Conservation (phyloP, 192 early-diverging fungal species). For the Pecoramyces ruminantium region DNA sequence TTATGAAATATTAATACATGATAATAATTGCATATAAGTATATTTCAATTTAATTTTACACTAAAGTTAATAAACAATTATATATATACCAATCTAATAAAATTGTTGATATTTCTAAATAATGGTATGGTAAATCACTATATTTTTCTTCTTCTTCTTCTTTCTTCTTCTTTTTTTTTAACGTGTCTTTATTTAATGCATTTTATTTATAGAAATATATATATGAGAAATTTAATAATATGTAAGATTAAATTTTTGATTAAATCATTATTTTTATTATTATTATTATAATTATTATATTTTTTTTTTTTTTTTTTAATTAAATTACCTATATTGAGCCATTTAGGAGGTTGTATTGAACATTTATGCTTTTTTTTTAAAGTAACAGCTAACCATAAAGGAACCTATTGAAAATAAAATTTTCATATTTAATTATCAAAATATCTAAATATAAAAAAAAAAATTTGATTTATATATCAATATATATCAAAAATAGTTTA, state of each 20-base stretch:
- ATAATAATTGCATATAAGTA: no score
- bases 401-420: constrained; percentile 6
- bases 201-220: no score
- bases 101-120: constrained; percentile 64
- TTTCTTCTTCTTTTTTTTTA: constrained; percentile 37
- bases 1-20: no score
- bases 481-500: no score
- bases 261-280: no score
- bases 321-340: constrained; percentile 56
- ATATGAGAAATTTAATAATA: no score
- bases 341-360: constrained; percentile 57
- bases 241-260: no score
- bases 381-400: constrained; percentile 72
- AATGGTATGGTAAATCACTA: constrained; percentile 55
- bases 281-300: not conserved
- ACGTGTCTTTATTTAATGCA: constrained; percentile 36
- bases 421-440: no score
- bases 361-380: constrained; percentile 71
- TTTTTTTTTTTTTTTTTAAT: not conserved
- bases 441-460: no score
- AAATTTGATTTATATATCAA: no score
- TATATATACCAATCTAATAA: constrained; percentile 50
- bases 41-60: no score
- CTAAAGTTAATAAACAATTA: no score
- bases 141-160: constrained; percentile 50